Evolutionary conservation across 345 rosid genomes (phyloP).

Genomic region (Lepidium didymum): DNA sequence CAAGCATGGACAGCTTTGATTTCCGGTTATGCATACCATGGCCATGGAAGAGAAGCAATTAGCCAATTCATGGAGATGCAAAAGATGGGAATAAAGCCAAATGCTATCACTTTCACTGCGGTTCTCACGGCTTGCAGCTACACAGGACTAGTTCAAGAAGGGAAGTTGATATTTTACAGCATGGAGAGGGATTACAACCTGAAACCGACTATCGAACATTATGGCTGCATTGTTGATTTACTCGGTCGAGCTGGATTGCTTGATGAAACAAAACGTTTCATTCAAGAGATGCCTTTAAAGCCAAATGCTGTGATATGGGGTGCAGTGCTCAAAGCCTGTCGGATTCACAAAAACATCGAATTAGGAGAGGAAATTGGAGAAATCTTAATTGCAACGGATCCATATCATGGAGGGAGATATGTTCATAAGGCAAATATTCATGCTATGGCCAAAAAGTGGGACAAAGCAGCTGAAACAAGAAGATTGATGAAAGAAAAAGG

Average conservation of each 20-base stretch:
- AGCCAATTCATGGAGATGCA: constrained; percentile 48
- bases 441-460: constrained; percentile 51
- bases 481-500: constrained; percentile 42
- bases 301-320: constrained; percentile 69
- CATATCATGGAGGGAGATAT: constrained; percentile 51
- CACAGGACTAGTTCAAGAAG: constrained; percentile 53
- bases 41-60: constrained; percentile 55
- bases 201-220: constrained; percentile 65
- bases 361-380: constrained; percentile 54
- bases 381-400: constrained; percentile 40
- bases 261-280: constrained; percentile 40
- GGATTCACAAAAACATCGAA: constrained; percentile 40
- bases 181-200: constrained; percentile 38
- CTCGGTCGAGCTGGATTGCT: constrained; percentile 68
- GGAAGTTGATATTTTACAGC: constrained; percentile 41
- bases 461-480: constrained; percentile 48
- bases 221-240: constrained; percentile 76
- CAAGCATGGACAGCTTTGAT: constrained; percentile 62
- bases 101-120: constrained; percentile 57
- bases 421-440: constrained; percentile 54
- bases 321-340: constrained; percentile 59
- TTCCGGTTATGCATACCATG: constrained; percentile 58
- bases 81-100: constrained; percentile 51
- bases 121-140: constrained; percentile 66
- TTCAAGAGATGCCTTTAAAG: constrained; percentile 46